Evolutionary conservation across 2,329 filamentous ascomycete genomes (phyloP).

Genomic region (Monosporascus sp.): DNA sequence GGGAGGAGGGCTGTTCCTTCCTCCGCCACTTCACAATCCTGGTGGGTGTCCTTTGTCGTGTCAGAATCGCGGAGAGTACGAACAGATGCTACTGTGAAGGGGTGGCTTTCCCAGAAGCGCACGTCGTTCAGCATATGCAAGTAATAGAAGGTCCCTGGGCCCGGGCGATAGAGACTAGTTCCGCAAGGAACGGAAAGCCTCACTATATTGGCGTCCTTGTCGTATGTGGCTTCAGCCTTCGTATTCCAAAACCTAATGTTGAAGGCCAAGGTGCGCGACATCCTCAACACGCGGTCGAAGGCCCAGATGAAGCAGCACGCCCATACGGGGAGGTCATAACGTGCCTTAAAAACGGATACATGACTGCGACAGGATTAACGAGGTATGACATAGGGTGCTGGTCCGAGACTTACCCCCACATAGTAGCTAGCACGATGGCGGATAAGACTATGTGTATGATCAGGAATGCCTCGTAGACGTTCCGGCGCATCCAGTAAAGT

Average conservation of each 20-base stretch:
- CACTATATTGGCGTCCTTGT: slow-evolving; percentile 34
- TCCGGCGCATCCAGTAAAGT: slow-evolving; percentile 44
- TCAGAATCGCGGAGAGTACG: background rate
- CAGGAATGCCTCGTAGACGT: slow-evolving; percentile 48
- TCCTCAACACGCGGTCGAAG: slow-evolving; percentile 41
- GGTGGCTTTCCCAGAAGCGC: slow-evolving; percentile 44
- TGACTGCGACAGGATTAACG: slow-evolving; percentile 27
- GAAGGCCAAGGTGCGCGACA: slow-evolving; percentile 35
- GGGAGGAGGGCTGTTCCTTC: slow-evolving; percentile 5
- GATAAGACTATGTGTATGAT: slow-evolving; percentile 47
- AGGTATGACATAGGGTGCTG: background rate
- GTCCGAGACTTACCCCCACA: slow-evolving; percentile 42
- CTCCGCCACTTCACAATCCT: background rate
- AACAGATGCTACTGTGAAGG: slow-evolving; percentile 39
- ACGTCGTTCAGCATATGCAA: slow-evolving; percentile 35
- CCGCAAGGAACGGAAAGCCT: slow-evolving; percentile 32
- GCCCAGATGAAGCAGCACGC: slow-evolving; percentile 43
- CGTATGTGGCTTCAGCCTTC: slow-evolving; percentile 28
- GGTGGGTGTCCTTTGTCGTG: background rate
- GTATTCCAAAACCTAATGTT: slow-evolving; percentile 33
- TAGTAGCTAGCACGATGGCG: slow-evolving; percentile 40
- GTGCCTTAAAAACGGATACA: slow-evolving; percentile 45
- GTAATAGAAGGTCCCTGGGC: slow-evolving; percentile 40
- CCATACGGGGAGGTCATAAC: slow-evolving; percentile 46
- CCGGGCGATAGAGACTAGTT: slow-evolving; percentile 27